Conservation (phyloP, 2,329 filamentous ascomycete species). For the Cadophora sp. region DNA sequence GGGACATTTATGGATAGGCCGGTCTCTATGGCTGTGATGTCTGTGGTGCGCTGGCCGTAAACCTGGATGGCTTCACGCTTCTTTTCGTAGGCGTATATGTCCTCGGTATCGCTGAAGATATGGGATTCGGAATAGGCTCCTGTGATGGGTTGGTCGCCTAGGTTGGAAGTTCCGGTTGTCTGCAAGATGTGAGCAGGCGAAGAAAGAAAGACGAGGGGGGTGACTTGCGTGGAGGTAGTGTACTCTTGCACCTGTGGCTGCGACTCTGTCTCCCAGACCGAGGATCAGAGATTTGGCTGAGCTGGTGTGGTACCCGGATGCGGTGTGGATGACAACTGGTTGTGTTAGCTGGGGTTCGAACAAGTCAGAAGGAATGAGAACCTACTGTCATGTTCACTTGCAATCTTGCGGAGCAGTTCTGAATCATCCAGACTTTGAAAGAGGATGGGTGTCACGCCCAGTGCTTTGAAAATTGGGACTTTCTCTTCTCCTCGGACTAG, state of each 20-base stretch:
- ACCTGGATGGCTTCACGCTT: not conserved
- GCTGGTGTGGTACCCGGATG: not conserved
- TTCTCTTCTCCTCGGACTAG: not conserved
- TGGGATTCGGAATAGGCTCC: conserved; percentile 41
- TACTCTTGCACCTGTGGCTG: conserved; percentile 28
- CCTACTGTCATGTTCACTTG: not conserved
- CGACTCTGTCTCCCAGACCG: not conserved
- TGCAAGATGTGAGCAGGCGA: no score
- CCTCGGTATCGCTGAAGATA: conserved; percentile 43
- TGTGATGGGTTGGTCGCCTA: conserved; percentile 51
- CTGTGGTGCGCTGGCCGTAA: not conserved
- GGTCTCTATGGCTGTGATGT: not conserved
- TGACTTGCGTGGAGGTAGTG: conserved; percentile 50
- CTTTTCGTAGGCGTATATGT: not conserved
- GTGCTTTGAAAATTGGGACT: not conserved
- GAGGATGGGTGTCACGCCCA: not conserved
- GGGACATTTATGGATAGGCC: not conserved
- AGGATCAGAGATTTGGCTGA: not conserved
- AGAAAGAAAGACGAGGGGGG: not conserved
- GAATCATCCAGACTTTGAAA: not conserved
- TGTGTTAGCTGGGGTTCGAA: not conserved
- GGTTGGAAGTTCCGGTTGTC: conserved; percentile 53
- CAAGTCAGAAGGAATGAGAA: not conserved
- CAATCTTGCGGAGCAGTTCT: not conserved
- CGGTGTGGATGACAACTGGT: not conserved